Evolutionary conservation across 371 early-diverging fungal species (phyloP).

Genomic region (Mucor racemosus): DNA sequence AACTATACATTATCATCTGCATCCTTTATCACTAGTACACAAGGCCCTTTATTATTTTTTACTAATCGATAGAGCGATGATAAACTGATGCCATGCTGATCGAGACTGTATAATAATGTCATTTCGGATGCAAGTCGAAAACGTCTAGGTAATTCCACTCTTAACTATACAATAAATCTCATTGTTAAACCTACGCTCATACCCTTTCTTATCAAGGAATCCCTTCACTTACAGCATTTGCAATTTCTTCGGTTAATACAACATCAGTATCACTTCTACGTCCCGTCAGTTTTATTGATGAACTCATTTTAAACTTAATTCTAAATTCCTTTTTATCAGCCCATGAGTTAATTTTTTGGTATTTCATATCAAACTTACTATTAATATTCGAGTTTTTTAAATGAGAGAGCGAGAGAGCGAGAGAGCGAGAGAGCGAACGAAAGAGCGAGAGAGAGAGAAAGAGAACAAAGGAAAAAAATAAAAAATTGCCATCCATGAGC

Average conservation of each 20-base stretch:
- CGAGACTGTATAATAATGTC: conserved; percentile 86
- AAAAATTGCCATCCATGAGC: conserved; percentile 1
- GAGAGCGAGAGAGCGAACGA: neutral
- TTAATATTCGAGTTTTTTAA: neutral
- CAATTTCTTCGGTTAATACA: conserved; percentile 51
- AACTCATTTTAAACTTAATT: neutral
- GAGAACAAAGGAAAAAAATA: neutral
- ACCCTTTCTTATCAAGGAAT: neutral
- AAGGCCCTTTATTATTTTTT: conserved; percentile 66
- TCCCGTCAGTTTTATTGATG: conserved; percentile 40
- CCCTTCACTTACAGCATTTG: conserved; percentile 45
- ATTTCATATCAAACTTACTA: neutral
- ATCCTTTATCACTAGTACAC: conserved; percentile 75
- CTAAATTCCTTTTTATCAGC: neutral
- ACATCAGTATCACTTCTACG: conserved; percentile 56
- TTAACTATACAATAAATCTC: conserved; percentile 25
- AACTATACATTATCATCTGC: conserved; percentile 54
- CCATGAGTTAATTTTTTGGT: neutral
- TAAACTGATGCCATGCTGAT: conserved; percentile 91
- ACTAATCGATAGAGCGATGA: conserved; percentile 74
- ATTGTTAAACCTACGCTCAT: neutral
- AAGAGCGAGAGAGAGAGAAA: neutral
- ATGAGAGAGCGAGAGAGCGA: neutral
- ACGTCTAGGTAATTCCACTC: conserved; percentile 61
- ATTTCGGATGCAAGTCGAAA: conserved; percentile 68